A percentile compares a stretch with the other conserved stretches of the same genome.
phyloP scores from a whole-genome alignment of 2,329 filamentous ascomycete genomes.

The Phaeoacremonium minimum region DNA sequence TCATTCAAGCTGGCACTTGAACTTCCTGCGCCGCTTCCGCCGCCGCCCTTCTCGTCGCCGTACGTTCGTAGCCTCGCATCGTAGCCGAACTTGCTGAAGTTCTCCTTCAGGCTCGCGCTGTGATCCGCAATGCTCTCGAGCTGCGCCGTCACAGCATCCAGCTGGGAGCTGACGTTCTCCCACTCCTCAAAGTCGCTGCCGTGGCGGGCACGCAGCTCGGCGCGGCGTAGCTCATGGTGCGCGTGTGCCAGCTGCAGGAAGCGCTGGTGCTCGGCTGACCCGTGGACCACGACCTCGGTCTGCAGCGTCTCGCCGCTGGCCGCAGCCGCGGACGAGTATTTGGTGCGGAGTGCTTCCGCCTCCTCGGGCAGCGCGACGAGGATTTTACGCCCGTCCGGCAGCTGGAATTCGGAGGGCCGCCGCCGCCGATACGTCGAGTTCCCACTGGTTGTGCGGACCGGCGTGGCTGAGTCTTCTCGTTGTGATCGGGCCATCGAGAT shows the following conservation, averaged over 20 bases:
- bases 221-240: conserved; percentile 46
- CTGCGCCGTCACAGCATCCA: conserved; percentile 47
- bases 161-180: conserved; percentile 47
- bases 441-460: background rate
- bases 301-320: conserved; percentile 25
- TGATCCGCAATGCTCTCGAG: conserved; percentile 50
- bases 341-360: conserved; percentile 37
- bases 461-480: conserved; percentile 2
- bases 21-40: conserved; percentile 25
- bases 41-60: conserved; percentile 21
- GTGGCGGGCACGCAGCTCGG: conserved; percentile 39
- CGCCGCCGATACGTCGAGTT: conserved; percentile 17
- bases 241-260: conserved; percentile 45
- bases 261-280: conserved; percentile 39
- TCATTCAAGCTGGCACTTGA: conserved; percentile 5
- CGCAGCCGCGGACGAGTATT: conserved; percentile 28
- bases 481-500: too few species aligned
- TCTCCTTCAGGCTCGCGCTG: conserved; percentile 52
- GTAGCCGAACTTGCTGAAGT: conserved; percentile 61
- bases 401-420: conserved; percentile 46
- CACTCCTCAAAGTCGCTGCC: conserved; percentile 45
- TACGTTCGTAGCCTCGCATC: conserved; percentile 50
- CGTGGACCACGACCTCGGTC: conserved; percentile 55
- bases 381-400: conserved; percentile 51
- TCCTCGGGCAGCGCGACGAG: conserved; percentile 56